phyloP scores from a whole-genome alignment of 2,329 filamentous ascomycete species.

The Fusarium penzigii region DNA sequence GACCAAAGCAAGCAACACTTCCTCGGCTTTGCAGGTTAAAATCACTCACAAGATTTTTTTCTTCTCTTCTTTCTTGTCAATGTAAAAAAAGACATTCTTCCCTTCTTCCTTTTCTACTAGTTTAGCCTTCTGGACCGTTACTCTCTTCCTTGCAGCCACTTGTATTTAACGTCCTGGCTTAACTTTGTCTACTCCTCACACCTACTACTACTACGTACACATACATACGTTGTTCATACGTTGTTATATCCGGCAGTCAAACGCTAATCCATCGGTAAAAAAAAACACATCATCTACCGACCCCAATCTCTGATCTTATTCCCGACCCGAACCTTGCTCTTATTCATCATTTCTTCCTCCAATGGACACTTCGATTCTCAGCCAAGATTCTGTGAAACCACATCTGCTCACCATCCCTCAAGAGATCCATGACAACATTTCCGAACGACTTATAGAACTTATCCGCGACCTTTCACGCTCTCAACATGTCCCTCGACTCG shows the following conservation, averaged over 20 bases:
- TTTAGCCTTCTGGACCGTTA: neutral
- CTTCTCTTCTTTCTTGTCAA: neutral
- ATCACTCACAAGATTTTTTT: neutral
- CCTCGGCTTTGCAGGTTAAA: neutral
- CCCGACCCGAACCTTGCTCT: neutral
- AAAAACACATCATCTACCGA: too few relatives aligned
- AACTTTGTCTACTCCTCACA: too few relatives aligned
- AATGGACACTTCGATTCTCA: neutral
- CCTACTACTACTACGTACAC: too few relatives aligned
- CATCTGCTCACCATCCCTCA: neutral
- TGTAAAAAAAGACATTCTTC: neutral
- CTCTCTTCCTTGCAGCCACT: too few relatives aligned
- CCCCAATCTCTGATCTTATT: too few relatives aligned
- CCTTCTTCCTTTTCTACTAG: neutral
- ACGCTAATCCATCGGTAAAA: too few relatives aligned
- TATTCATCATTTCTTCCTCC: neutral
- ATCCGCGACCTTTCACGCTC: neutral
- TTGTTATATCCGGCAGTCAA: too few relatives aligned
- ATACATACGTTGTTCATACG: too few relatives aligned
- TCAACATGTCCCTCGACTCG: neutral
- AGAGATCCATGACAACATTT: neutral
- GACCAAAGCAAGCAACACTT: neutral
- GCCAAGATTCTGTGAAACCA: neutral
- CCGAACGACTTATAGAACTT: neutral
- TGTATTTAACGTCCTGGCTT: too few relatives aligned